Evolutionary conservation across 768 basidiomycete species (phyloP).

Genomic region (Leccinellum rugosiceps): DNA sequence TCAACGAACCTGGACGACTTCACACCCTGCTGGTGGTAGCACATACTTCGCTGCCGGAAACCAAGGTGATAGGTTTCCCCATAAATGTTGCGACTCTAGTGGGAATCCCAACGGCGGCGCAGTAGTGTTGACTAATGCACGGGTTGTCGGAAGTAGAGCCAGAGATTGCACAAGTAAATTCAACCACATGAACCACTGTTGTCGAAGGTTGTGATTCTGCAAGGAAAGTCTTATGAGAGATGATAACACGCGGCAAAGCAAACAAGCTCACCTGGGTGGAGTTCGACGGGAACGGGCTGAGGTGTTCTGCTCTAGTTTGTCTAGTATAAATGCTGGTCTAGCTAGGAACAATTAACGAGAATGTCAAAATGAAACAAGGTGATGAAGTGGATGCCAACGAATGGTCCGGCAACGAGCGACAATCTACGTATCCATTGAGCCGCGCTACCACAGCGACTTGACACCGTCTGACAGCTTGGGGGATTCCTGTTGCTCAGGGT

Average conservation of each 20-base stretch:
- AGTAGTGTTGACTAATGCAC: not conserved
- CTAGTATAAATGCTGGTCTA: not conserved
- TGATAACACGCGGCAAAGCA: too few relatives aligned
- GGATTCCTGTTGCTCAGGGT: too few relatives aligned
- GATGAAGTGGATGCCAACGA: not conserved
- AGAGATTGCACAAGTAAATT: not conserved
- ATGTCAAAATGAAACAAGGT: not conserved
- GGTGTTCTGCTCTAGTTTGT: not conserved
- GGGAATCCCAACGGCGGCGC: not conserved
- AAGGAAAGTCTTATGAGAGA: too few relatives aligned
- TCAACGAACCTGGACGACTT: not conserved
- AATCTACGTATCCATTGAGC: too few relatives aligned
- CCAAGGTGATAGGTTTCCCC: not conserved
- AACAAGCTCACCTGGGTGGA: not conserved
- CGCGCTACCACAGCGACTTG: too few relatives aligned
- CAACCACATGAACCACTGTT: not conserved
- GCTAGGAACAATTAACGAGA: not conserved
- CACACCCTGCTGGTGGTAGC: not conserved
- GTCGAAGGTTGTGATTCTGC: not conserved
- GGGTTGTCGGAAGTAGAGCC: not conserved
- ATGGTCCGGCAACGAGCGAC: not conserved
- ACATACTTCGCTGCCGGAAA: not conserved
- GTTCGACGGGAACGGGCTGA: not conserved
- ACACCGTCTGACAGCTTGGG: too few relatives aligned
- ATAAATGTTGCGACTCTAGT: not conserved